Base-by-base conservation (phyloP, 208 protist species). In the Naegleria gruberi region DNA sequence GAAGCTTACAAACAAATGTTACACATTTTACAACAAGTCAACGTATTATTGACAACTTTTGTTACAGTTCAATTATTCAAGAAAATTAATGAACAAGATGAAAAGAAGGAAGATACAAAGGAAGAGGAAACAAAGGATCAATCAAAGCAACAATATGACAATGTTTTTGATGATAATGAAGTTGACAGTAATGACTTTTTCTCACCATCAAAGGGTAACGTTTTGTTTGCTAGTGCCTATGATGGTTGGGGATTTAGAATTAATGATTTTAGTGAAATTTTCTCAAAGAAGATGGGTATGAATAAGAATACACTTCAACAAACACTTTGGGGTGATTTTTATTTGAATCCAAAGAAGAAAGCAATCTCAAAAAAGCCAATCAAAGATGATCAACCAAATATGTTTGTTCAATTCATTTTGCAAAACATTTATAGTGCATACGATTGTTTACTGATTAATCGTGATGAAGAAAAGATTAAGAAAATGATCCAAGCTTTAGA, bases 381-480 rank as follows among this genome's bases (percentile, higher is more conserved):
- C 47, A 94, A 95, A 90, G 92, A 92, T 46, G 96, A 96, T 82
- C 94, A 98, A 77, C 94, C 92, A 34, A 96, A 96, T 34, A 93
- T 99, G 86, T 98, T 98, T 87, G 97, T 98, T 82, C 96, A 99
- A 93, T 95, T 99, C 74, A 95, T 98, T 87, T 94, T 99, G 42
- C 95, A 98, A 90, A 96, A 95, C 46, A 94, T 99, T 89, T 99
- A 97, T 97, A 92, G 96, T 83, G 93, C 99, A n/a, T 99, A 89
- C 46, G n/a, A 90, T 44, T 42, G 37, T 51, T 34, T 90, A 40
- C 88, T 90, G 89, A 7, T 30, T 30, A 42, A 73, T 37, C 1
- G 45, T 45, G 87, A 92, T 95, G 55, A 91, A 93, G 77, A 94
- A 92, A 89, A 91, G 89, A 87, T 94, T 1, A 94, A 95, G 46